A percentile compares a stretch with the other conserved stretches of the same genome.
phyloP scores from a whole-genome alignment of 1,284 basidiomycete genomes.

The Ceratobasidium sp. region DNA sequence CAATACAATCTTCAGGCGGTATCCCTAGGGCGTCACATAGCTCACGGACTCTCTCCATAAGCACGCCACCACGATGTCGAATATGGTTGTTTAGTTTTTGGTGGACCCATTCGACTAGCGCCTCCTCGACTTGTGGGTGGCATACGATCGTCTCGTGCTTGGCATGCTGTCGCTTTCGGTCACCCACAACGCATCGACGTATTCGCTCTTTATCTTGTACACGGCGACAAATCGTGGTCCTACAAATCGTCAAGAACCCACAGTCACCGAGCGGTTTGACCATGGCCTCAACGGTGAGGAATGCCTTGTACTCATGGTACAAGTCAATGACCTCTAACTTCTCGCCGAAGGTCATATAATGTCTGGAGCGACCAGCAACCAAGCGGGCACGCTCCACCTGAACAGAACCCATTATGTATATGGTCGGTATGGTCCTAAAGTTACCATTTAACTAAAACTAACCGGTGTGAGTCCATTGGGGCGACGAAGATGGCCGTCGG shows the following conservation, averaged over 20 bases:
- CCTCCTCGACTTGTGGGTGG: slow-evolving; percentile 56
- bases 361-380: background rate
- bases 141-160: slow-evolving; percentile 46
- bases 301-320: background rate
- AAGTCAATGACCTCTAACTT: slow-evolving; percentile 28
- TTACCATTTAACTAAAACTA: background rate
- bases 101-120: slow-evolving; percentile 57
- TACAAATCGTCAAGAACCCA: background rate
- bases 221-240: slow-evolving; percentile 16
- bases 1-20: background rate
- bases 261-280: background rate
- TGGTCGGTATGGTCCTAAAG: background rate
- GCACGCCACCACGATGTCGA: background rate
- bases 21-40: slow-evolving; percentile 1
- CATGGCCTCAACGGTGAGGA: slow-evolving; percentile 4
- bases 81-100: slow-evolving; percentile 53
- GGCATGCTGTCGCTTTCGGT: background rate
- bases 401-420: background rate
- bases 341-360: slow-evolving; percentile 3
- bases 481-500: background rate
- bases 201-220: slow-evolving; percentile 2
- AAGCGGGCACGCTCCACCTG: slow-evolving; percentile 3
- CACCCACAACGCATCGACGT: background rate
- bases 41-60: slow-evolving; percentile 1
- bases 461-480: background rate